Conservation (phyloP, 257 asterid genomes). For the Solanum chiquidenum region DNA sequence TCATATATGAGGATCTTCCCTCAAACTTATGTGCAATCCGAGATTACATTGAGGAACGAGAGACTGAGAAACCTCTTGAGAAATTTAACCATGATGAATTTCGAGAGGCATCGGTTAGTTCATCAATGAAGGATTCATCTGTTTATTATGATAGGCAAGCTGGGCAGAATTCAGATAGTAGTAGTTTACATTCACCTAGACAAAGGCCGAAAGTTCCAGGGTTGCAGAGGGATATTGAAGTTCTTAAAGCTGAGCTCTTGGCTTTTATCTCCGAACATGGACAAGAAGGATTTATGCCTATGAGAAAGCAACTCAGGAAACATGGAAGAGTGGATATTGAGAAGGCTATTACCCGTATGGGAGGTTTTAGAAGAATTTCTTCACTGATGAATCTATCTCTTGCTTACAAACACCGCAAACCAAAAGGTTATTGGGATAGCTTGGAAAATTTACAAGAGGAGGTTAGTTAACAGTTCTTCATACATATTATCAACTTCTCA, state of each 20-base stretch:
- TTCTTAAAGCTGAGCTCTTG: constrained; percentile 77
- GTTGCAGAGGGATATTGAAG: constrained; percentile 73
- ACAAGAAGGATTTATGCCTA: constrained; percentile 95
- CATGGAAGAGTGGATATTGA: constrained; percentile 84
- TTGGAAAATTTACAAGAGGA: constrained; percentile 83
- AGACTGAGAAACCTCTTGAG: constrained; percentile 14
- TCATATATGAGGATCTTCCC: constrained; percentile 94
- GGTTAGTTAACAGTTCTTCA: constrained; percentile 28
- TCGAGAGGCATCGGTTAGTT: constrained; percentile 15
- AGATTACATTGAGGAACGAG: constrained; percentile 62
- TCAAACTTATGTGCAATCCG: constrained; percentile 91
- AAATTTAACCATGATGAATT: neutral
- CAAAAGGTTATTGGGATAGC: constrained; percentile 94
- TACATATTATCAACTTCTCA: neutral
- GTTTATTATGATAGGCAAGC: constrained; percentile 5
- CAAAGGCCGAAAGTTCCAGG: constrained; percentile 78
- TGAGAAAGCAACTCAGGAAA: constrained; percentile 82
- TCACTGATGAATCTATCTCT: constrained; percentile 74
- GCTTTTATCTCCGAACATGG: constrained; percentile 76
- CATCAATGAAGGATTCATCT: constrained; percentile 10
- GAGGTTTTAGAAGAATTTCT: constrained; percentile 81
- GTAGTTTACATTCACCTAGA: constrained; percentile 28
- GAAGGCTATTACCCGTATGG: constrained; percentile 87
- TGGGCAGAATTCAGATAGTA: constrained; percentile 18
- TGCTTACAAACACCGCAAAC: constrained; percentile 90